A percentile compares a stretch with the other conserved stretches of the same genome.
Evolutionary conservation across 179 eudicot species (phyloP).

Genomic region (Corrigiola litoralis): DNA sequence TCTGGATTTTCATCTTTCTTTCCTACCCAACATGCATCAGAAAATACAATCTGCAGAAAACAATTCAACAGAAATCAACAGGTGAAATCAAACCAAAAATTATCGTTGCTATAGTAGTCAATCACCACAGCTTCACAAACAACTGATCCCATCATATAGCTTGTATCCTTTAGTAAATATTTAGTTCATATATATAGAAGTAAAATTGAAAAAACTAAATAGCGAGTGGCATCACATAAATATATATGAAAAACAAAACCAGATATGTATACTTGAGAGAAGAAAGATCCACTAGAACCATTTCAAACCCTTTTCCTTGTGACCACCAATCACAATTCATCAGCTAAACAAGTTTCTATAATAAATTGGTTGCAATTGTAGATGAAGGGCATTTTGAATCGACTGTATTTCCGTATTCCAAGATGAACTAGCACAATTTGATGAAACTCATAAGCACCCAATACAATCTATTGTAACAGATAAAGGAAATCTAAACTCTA

Average conservation of each 20-base stretch:
- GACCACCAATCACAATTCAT: background rate
- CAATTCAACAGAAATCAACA: background rate
- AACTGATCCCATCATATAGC: background rate
- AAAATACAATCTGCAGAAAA: constrained; percentile 70
- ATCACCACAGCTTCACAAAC: background rate
- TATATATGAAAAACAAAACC: background rate
- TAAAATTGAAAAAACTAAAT: background rate
- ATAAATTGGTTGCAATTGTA: background rate
- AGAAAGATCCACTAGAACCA: background rate
- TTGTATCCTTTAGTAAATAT: too few relatives aligned
- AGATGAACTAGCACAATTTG: too few relatives aligned
- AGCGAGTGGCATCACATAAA: background rate
- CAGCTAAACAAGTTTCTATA: background rate
- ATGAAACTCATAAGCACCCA: too few relatives aligned
- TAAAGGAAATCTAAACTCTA: too few relatives aligned
- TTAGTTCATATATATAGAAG: too few relatives aligned
- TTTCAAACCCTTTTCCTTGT: background rate
- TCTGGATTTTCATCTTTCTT: constrained; percentile 86
- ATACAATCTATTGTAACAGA: too few relatives aligned
- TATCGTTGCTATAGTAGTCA: background rate
- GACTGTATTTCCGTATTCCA: too few relatives aligned
- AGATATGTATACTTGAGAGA: background rate
- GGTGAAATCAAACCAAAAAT: constrained; percentile 4
- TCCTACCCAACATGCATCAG: constrained; percentile 97
- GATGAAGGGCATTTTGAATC: background rate